These are phyloP conservation scores for Penicillium sclerotigenum DNA, from an alignment of 2,329 filamentous ascomycete species.

Conservation along the genomic window DNA sequence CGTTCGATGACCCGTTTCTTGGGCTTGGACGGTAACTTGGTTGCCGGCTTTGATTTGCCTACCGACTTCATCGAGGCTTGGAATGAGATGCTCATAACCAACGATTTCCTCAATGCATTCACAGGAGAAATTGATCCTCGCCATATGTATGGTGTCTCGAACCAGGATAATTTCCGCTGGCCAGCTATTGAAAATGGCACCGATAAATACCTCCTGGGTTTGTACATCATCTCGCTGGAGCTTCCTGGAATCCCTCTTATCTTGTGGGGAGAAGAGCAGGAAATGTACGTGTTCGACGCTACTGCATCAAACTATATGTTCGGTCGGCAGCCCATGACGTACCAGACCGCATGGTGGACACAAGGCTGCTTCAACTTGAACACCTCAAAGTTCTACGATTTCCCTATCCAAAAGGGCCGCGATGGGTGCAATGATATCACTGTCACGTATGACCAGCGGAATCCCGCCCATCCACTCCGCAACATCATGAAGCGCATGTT, in stretches of 20 bases:
- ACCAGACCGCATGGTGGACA: conserved; percentile 59
- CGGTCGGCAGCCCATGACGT: conserved; percentile 60
- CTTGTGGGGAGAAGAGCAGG: conserved; percentile 64
- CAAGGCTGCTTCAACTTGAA: conserved; percentile 61
- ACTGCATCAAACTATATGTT: conserved; percentile 64
- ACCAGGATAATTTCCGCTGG: conserved; percentile 66
- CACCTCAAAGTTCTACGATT: conserved; percentile 56
- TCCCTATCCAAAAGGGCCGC: conserved; percentile 54
- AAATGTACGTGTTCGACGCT: conserved; percentile 61
- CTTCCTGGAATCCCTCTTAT: conserved; percentile 60
- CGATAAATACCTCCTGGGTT: conserved; percentile 54
- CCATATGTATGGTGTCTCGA: conserved; percentile 62
- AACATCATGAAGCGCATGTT: conserved; percentile 62
- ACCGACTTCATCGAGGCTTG: conserved; percentile 55
- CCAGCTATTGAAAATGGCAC: conserved; percentile 57
- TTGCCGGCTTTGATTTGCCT: conserved; percentile 53
- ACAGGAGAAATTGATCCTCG: conserved; percentile 61
- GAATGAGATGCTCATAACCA: conserved; percentile 55
- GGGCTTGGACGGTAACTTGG: conserved; percentile 56
- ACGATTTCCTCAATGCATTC: conserved; percentile 59
- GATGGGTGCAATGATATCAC: conserved; percentile 56
- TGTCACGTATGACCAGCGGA: conserved; percentile 60
- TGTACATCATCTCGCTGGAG: conserved; percentile 57
- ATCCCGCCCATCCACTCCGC: conserved; percentile 59
- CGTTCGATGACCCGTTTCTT: conserved; percentile 59